Evolutionary conservation across 306 rosid species (phyloP), one percentile per base, ranked within the genome.

Genomic region (Amphicarpaea edgeworthii): DNA sequence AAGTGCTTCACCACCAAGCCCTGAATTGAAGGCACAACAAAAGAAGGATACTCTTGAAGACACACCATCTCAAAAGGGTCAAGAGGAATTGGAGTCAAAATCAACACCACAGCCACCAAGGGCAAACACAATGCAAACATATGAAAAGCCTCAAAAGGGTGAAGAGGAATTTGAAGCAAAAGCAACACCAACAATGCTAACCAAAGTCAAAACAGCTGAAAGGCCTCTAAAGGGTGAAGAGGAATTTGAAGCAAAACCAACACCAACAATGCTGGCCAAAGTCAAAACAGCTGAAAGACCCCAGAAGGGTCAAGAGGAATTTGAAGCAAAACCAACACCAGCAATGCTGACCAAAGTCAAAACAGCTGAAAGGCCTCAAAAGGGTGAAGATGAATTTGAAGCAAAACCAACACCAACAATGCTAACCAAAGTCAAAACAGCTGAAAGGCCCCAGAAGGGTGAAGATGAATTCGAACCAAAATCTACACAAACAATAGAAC

Each of bases 141-240:
- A 81, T n/a, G 81, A 68, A 45, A 73, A 77, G 30, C 1, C 43
- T 71, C n/a, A 50, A 68, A 70, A 38, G 28, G 74, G 19, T 61
- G 66, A 73, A 57, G 80, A 83, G 20, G 86, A 69, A n/a, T 32
- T 12, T 79, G 74, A 54, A 60, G n/a, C 63, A 47, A 80, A 71
- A 50, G 21, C 60, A 66, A 69, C 51, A 59, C 12, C 61, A 20
- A 5, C 59, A 12, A 38, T 46, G 12, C 77, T 2, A 51, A 10
- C 71, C 20, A 42, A 23, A 21, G 65, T 20, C 63, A 47, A 21
- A 70, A 49, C 49, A 34, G 66, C 74, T 15, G 81, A 68, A 43
- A 75, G 67, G 26, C 3, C 47, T 20, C 17, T 38, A 32, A 53
- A 49, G 34, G 79, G 30, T 64, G 63, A 5, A 15, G 77, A 81